Percentiles rank a stretch among this genome's conserved stretches.
phyloP scores from a whole-genome alignment of 23 red algal genomes.

The Gracilaria domingensis region DNA sequence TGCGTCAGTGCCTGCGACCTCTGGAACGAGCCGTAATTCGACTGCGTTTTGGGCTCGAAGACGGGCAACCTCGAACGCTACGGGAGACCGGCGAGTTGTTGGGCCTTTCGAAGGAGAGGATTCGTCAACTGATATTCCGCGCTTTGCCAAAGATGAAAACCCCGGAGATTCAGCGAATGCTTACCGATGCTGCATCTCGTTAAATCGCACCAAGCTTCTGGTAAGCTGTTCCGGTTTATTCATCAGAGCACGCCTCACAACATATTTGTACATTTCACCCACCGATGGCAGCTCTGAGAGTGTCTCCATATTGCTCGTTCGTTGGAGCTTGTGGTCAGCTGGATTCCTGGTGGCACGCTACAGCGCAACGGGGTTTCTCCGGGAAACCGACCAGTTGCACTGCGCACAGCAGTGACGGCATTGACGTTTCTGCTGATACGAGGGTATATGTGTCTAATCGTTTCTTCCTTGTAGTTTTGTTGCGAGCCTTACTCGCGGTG shows the following conservation, averaged over 20 bases:
- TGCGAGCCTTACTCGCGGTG: background rate
- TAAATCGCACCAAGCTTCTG: background rate
- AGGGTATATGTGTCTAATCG: background rate
- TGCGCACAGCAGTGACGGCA: background rate
- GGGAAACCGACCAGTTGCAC: background rate
- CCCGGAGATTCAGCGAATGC: slow-evolving; percentile 60
- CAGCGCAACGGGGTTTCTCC: background rate
- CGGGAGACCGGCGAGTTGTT: slow-evolving; percentile 66
- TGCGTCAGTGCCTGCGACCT: slow-evolving; percentile 68
- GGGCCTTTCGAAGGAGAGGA: slow-evolving; percentile 78
- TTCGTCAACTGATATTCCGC: slow-evolving; percentile 79
- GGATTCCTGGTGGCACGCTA: no score
- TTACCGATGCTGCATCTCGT: slow-evolving; percentile 56
- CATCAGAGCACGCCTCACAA: background rate
- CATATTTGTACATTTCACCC: background rate
- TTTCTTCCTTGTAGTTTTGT: background rate
- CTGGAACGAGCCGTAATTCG: slow-evolving; percentile 83
- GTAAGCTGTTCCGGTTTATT: background rate
- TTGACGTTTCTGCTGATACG: background rate
- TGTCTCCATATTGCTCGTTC: no score
- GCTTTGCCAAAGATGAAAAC: slow-evolving; percentile 86
- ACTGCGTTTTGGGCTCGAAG: slow-evolving; percentile 96
- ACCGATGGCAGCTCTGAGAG: background rate
- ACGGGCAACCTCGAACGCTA: slow-evolving; percentile 80
- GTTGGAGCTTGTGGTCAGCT: no score